phyloP scores from a whole-genome alignment of 2,329 filamentous ascomycete species.

The Lasiodiplodia theobromae region DNA sequence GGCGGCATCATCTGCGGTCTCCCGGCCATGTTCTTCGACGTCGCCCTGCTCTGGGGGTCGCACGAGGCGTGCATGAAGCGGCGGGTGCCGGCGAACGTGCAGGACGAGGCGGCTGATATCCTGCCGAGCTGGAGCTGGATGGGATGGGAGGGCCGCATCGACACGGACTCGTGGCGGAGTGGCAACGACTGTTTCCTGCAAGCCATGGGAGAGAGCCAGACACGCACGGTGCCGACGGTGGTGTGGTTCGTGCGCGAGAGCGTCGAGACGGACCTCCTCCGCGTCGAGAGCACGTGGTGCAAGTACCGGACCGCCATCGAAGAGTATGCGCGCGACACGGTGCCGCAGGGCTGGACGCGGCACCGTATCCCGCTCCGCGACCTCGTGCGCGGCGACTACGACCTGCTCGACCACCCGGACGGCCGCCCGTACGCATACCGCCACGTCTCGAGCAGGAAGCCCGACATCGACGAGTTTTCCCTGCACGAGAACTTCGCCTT shows the following conservation, averaged over 20 bases:
- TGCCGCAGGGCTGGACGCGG: constrained; percentile 7
- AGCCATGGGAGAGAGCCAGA: background rate
- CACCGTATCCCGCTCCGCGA: constrained; percentile 3
- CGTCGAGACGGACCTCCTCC: constrained; percentile 19
- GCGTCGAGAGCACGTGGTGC: constrained; percentile 24
- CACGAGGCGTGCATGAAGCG: constrained; percentile 22
- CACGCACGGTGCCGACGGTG: constrained; percentile 16
- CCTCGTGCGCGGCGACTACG: constrained; percentile 15
- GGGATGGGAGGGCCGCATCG: constrained; percentile 31
- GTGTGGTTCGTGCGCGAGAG: constrained; percentile 25
- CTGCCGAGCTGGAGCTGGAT: constrained; percentile 31
- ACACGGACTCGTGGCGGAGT: background rate
- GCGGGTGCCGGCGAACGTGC: background rate
- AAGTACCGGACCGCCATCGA: constrained; percentile 14
- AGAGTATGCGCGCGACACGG: background rate
- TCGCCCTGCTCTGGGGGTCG: constrained; percentile 33
- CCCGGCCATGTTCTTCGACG: constrained; percentile 34
- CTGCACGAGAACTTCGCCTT: constrained; percentile 13
- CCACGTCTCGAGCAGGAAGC: background rate
- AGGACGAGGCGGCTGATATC: constrained; percentile 3
- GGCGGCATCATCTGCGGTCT: constrained; percentile 34
- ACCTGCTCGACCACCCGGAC: constrained; percentile 14
- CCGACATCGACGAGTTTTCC: background rate
- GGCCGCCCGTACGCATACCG: constrained; percentile 10
- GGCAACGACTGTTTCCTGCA: constrained; percentile 14